A percentile compares a stretch with the other conserved stretches of the same genome.
These are phyloP conservation scores for Pontederia paniculata DNA, from an alignment of 176 grass and related monocot species.

Conservation along the genomic window DNA sequence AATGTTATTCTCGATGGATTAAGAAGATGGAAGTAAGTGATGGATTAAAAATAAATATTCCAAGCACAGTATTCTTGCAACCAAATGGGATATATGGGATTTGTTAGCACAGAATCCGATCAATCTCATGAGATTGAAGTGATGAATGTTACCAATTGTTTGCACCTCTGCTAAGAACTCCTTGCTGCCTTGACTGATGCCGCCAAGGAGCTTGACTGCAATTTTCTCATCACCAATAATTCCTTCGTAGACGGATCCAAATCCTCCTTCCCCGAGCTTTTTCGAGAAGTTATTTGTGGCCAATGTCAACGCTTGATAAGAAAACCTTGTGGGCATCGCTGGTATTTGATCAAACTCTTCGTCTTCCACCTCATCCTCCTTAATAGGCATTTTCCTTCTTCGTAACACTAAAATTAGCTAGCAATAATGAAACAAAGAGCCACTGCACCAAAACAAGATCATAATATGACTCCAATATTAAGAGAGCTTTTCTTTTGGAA, in stretches of 20 bases:
- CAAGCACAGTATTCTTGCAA: no score
- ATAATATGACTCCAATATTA: background rate
- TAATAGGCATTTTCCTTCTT: background rate
- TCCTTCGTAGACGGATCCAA: constrained; percentile 43
- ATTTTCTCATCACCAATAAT: constrained; percentile 25
- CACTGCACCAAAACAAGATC: background rate
- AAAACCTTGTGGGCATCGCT: constrained; percentile 35
- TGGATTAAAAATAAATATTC: no score
- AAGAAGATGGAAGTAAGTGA: no score
- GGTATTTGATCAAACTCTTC: constrained; percentile 21
- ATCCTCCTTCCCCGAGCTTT: constrained; percentile 35
- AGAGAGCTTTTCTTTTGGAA: no score
- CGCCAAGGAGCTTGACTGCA: constrained; percentile 44
- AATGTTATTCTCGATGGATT: no score
- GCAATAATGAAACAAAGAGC: constrained; percentile 5
- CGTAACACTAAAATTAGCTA: constrained; percentile 1
- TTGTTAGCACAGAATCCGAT: constrained; percentile 45
- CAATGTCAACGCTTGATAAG: constrained; percentile 30
- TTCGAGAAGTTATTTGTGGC: constrained; percentile 32
- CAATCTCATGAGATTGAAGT: constrained; percentile 37
- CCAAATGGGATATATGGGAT: no score
- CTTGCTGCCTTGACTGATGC: constrained; percentile 19
- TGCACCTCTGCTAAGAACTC: constrained; percentile 49
- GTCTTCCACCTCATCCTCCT: background rate
- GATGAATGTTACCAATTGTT: constrained; percentile 43